Conservation (phyloP, 306 rosid genomes). For the Casuarina equisetifolia region DNA sequence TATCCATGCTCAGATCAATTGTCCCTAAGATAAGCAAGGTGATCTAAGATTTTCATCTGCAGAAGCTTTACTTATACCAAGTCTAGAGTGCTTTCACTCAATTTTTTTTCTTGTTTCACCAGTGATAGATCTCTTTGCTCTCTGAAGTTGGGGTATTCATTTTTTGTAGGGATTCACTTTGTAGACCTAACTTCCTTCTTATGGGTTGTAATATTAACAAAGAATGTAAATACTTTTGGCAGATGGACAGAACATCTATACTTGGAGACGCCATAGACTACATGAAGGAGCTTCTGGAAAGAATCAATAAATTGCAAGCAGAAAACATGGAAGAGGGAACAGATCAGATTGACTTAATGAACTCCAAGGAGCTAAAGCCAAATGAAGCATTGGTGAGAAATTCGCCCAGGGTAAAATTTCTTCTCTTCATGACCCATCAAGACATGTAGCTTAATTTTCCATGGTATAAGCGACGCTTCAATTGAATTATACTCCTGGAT, state of each 20-base stretch:
- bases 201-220: constrained; percentile 19
- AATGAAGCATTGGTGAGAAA: constrained; percentile 72
- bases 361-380: constrained; percentile 64
- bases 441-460: constrained; percentile 10
- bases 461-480: constrained; percentile 8
- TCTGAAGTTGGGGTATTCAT: constrained; percentile 13
- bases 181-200: neutral
- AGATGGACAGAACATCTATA: constrained; percentile 99
- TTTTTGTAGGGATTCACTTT: neutral
- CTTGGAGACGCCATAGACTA: constrained; percentile 98
- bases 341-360: constrained; percentile 47
- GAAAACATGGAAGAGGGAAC: constrained; percentile 53
- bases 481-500: constrained; percentile 6
- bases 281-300: constrained; percentile 91
- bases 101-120: constrained; percentile 12
- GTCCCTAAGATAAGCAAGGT: constrained; percentile 97
- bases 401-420: constrained; percentile 77
- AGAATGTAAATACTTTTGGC: constrained; percentile 12
- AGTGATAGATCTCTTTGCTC: constrained; percentile 9
- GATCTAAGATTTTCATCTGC: constrained; percentile 21
- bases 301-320: constrained; percentile 78
- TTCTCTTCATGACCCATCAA: neutral
- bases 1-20: constrained; percentile 89
- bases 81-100: neutral
- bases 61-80: neutral